Base-by-base conservation (phyloP, 2,329 filamentous ascomycete genomes). In the Elsinoe necatrix region DNA sequence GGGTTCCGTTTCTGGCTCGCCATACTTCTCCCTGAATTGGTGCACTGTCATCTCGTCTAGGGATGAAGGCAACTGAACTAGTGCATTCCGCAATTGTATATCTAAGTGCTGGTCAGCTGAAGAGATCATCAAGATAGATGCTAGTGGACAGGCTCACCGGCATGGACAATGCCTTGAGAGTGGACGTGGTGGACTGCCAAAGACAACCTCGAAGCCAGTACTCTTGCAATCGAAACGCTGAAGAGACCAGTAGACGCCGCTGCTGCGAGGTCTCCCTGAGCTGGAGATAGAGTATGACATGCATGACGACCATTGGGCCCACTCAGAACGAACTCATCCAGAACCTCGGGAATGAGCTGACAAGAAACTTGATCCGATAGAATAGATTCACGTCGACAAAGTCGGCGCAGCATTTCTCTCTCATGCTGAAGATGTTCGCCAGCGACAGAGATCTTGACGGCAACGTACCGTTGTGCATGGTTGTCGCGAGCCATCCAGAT, bases 391-490 rank as follows among this genome's bases (percentile, higher is more conserved):
- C n/a, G 37, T 42, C 8, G 3, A 8, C 12, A 16, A 3, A 42
- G n/a, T 6, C 18, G 3, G 18, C 37, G 37, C 37, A 42, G 18
- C 3, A 42, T 18, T 3, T 20, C 12, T n/a, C 18, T 42, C 37
- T 20, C 37, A 3, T 42, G 12, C 14, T 2, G 64, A 61, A 34
- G 66, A 65, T 42, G 66, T 64, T n/a, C 41, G 23, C 27, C 16
- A 9, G 34, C 9, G 3, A 16, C 18, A 3, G 14, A n/a, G 37
- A 54, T 29, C 18, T 54, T 41, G 2, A 54, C n/a, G 9, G 50
- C 50, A 2, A 54, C 31, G 16, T 34, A 39, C 2, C 16, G 34
- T 12, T 54, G 21, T 21, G 9, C 23, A 3, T 18, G 11, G 1
- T 1, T 41, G 25, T 54, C 50, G 12, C 25, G 34, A 4, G 50